Base-by-base conservation (phyloP, 2,329 filamentous ascomycete species). In the Xylaria hypoxylon region DNA sequence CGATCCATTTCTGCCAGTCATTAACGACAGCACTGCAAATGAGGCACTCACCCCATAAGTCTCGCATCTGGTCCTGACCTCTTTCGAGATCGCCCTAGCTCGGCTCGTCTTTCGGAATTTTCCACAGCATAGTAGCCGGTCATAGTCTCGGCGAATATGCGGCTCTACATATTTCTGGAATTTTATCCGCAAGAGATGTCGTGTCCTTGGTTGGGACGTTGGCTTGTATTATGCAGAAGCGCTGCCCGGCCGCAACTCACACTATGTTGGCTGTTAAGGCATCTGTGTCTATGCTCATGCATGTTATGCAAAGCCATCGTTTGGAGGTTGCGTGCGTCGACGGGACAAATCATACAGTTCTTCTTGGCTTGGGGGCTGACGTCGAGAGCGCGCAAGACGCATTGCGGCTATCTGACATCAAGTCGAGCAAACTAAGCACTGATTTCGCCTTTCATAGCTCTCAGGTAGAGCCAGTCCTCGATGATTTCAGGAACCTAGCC, bases 141-240 rank as follows among this genome's bases (percentile, higher is more conserved):
- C 80, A 81, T 69, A 88, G 86, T 69, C 79, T 89, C 47, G 87
- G 87, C 53, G 87, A 89, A 73, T 89, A 88, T 71, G 86, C 87
- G 55, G 87, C 87, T 55, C 80, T 89, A 2, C 81, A 87, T 69
- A 82, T 86, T 57, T 84, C 86, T 62, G 87, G 86, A 58, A 85
- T 89, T 45, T 79, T 89, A 47, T 87, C 85, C 17, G 83, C 82
- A 19, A 80, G 81, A 63, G 87, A 89, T 74, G 85, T 86, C 75
- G 80, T 91, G 28, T 84, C 84, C 45, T 78, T 90, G 3, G 86
- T 89, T 50, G 87, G 87, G 15, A 72, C 79, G 53, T 81, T 88
- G 69, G 87, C 87, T 22, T 24, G 19, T 3, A 35, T 56, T 13
- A 35, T 62, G n/a, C 11, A 56, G n/a, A 26, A 61, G 5, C 59